Percentiles rank a stretch among this genome's conserved stretches.
phyloP scores from a whole-genome alignment of 1,284 basidiomycete species.

The Apiotrichum siamense region DNA sequence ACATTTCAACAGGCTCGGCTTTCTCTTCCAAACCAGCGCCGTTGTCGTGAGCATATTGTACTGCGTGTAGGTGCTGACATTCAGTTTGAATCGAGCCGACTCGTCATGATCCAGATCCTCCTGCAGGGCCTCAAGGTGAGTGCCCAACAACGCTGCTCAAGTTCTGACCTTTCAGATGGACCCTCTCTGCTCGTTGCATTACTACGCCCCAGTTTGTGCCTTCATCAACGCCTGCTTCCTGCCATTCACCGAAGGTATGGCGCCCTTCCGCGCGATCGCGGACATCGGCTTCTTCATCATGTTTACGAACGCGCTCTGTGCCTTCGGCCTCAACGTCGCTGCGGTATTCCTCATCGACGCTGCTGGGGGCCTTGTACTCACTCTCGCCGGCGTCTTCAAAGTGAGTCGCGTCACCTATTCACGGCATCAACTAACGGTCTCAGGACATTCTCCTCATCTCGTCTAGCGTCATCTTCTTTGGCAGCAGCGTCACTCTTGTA shows the following conservation, averaged over 20 bases:
- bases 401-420: constrained; percentile 44
- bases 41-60: constrained; percentile 50
- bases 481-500: constrained; percentile 66
- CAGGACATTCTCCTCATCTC: constrained; percentile 89
- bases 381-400: constrained; percentile 91
- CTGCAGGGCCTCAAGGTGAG: constrained; percentile 43
- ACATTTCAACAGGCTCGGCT: constrained; percentile 77
- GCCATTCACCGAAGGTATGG: constrained; percentile 85
- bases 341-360: constrained; percentile 91
- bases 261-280: constrained; percentile 68
- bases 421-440: neutral
- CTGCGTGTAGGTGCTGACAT: neutral
- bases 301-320: constrained; percentile 74
- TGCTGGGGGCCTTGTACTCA: constrained; percentile 80
- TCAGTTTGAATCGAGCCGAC: constrained; percentile 52
- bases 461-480: constrained; percentile 77
- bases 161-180: constrained; percentile 65
- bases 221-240: constrained; percentile 75
- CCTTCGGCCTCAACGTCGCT: constrained; percentile 81
- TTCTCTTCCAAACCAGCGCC: constrained; percentile 72
- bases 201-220: constrained; percentile 85
- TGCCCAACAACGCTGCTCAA: neutral
- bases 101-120: constrained; percentile 80
- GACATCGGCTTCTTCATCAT: constrained; percentile 71
- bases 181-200: constrained; percentile 88